Percentiles rank a stretch among this genome's conserved stretches.
Evolutionary conservation across 306 rosid genomes (phyloP).

Genomic region (Sicyos baderoa): DNA sequence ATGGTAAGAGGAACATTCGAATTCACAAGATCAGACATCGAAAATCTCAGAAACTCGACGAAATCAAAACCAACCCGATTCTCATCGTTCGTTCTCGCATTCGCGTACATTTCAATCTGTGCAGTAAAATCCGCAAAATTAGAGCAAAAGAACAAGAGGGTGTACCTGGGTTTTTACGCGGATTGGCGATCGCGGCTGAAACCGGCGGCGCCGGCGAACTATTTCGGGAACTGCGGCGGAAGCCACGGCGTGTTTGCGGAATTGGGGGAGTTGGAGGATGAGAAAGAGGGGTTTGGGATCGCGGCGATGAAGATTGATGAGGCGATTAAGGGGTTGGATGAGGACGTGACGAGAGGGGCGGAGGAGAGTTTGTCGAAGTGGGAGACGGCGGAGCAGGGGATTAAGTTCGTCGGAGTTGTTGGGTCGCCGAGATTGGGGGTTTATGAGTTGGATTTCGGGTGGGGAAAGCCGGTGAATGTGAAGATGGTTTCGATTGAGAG

Average conservation of each 20-base stretch:
- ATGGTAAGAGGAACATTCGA: conserved; percentile 31
- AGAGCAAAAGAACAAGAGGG: not conserved
- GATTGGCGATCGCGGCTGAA: conserved; percentile 33
- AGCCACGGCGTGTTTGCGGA: not conserved
- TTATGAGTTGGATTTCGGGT: conserved; percentile 38
- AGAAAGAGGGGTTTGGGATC: conserved; percentile 17
- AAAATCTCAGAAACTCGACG: conserved; percentile 5
- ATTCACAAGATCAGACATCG: conserved; percentile 21
- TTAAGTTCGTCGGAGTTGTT: conserved; percentile 20
- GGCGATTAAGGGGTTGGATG: conserved; percentile 9
- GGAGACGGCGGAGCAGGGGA: not conserved
- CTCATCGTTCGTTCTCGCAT: conserved; percentile 28
- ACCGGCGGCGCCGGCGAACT: conserved; percentile 21
- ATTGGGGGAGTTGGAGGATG: conserved; percentile 3
- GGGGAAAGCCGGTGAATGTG: conserved; percentile 41
- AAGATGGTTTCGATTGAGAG: conserved; percentile 26
- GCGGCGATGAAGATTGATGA: conserved; percentile 20
- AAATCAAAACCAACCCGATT: conserved; percentile 21
- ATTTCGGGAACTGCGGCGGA: conserved; percentile 41
- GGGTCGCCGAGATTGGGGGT: conserved; percentile 44
- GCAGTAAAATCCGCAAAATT: conserved; percentile 25
- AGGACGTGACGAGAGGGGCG: conserved; percentile 18
- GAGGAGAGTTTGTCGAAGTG: conserved; percentile 5
- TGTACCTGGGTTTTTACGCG: not conserved
- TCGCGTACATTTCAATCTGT: conserved; percentile 30